Conservation (phyloP, 495 filamentous ascomycete genomes). For the Terfezia claveryi region DNA sequence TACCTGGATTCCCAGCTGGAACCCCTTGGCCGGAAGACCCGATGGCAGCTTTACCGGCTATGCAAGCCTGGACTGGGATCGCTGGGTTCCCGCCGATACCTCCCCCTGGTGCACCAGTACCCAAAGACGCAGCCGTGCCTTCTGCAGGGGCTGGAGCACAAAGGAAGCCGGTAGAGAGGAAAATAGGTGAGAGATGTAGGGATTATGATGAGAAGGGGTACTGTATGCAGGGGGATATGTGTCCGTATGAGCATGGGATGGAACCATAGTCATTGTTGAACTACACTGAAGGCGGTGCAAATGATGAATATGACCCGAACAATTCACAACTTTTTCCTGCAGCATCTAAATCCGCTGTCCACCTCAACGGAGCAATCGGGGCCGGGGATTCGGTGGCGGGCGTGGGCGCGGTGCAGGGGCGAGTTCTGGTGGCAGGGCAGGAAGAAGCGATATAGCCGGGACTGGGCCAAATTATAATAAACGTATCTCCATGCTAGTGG, state of each 20-base stretch:
- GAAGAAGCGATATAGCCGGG: constrained; percentile 32
- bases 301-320: constrained; percentile 56
- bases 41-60: constrained; percentile 44
- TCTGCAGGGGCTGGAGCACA: constrained; percentile 5
- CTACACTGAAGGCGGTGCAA: constrained; percentile 27
- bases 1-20: constrained; percentile 20
- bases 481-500: constrained; percentile 57
- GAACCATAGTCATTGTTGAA: constrained; percentile 28
- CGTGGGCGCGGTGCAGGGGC: constrained; percentile 5
- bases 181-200: constrained; percentile 40
- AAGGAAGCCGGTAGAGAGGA: constrained; percentile 21
- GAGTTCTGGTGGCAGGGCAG: constrained; percentile 5
- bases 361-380: constrained; percentile 2
- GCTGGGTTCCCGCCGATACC: constrained; percentile 28
- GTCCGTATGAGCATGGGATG: constrained; percentile 62
- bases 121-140: constrained; percentile 1
- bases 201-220: constrained; percentile 81
- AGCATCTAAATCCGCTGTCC: constrained; percentile 2
- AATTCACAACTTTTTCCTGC: constrained; percentile 14
- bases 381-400: constrained; percentile 8
- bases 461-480: constrained; percentile 54
- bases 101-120: constrained; percentile 3
- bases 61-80: constrained; percentile 42
- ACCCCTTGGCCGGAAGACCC: constrained; percentile 41
- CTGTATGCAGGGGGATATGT: constrained; percentile 54